Percentiles rank a stretch among this genome's conserved stretches.
These are phyloP conservation scores for Neopestalotiopsis clavispora DNA, from an alignment of 2,329 filamentous ascomycete species.

Conservation along the genomic window DNA sequence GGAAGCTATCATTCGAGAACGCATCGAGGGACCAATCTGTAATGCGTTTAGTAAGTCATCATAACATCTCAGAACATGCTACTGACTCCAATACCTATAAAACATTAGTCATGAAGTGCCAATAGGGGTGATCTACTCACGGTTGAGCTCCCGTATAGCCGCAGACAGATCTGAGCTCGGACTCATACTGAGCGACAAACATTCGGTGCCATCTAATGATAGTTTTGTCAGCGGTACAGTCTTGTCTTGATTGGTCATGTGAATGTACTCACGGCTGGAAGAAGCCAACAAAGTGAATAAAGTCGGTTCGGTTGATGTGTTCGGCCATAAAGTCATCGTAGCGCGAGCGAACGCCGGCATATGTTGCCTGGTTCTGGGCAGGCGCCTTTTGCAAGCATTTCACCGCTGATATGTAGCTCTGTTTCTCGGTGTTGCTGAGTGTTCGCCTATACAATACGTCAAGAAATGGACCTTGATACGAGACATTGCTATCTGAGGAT, in stretches of 20 bases:
- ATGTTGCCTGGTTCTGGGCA: slow-evolving; percentile 30
- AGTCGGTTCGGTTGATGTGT: slow-evolving; percentile 43
- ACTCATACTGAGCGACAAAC: slow-evolving; percentile 23
- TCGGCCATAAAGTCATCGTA: slow-evolving; percentile 50
- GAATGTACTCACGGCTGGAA: slow-evolving; percentile 13
- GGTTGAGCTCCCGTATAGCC: slow-evolving; percentile 22
- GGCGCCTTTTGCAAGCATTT: slow-evolving; percentile 42
- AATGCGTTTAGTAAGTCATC: background rate
- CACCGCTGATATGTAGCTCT: slow-evolving; percentile 44
- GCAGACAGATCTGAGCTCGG: slow-evolving; percentile 19
- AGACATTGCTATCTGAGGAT: background rate
- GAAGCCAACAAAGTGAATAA: slow-evolving; percentile 37
- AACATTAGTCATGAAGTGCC: background rate
- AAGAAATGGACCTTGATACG: background rate
- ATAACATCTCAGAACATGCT: background rate
- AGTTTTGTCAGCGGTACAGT: background rate
- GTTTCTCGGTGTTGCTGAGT: slow-evolving; percentile 29
- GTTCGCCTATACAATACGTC: slow-evolving; percentile 13
- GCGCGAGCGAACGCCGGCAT: slow-evolving; percentile 43
- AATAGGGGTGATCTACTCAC: background rate
- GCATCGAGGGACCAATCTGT: slow-evolving; percentile 33
- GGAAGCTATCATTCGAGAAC: slow-evolving; percentile 23
- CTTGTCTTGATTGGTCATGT: background rate
- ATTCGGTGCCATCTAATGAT: slow-evolving; percentile 23
- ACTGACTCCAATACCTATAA: slow-evolving; percentile 17